phyloP scores from a whole-genome alignment of 768 basidiomycete genomes.

The Lactifluus hygrophoroides region DNA sequence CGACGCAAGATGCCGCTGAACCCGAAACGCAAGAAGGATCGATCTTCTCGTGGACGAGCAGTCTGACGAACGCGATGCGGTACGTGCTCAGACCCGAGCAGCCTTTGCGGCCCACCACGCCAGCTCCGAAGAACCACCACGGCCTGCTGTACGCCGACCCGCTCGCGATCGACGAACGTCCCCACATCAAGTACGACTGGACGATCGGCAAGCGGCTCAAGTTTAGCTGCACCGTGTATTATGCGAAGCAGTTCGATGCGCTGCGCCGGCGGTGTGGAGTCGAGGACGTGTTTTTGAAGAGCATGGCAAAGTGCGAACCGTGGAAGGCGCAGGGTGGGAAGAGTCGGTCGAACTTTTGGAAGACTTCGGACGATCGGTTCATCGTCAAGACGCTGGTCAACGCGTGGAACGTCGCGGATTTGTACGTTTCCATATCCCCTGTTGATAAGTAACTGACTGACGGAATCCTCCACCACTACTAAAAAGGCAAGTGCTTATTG shows the following conservation, averaged over 20 bases:
- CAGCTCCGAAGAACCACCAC: slow-evolving; percentile 38
- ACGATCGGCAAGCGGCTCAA: slow-evolving; percentile 64
- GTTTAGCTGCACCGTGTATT: slow-evolving; percentile 77
- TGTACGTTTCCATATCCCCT: slow-evolving; percentile 40
- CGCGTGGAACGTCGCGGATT: slow-evolving; percentile 80
- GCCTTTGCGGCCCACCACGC: slow-evolving; percentile 25
- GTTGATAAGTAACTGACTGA: no score
- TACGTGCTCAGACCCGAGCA: slow-evolving; percentile 40
- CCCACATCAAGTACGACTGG: slow-evolving; percentile 81
- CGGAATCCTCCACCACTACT: no score
- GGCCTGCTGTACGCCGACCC: slow-evolving; percentile 36
- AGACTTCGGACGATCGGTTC: slow-evolving; percentile 66
- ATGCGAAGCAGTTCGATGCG: slow-evolving; percentile 70
- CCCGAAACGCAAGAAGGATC: neutral
- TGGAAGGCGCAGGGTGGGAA: slow-evolving; percentile 79
- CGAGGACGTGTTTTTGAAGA: slow-evolving; percentile 48
- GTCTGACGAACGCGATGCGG: slow-evolving; percentile 51
- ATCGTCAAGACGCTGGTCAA: slow-evolving; percentile 82
- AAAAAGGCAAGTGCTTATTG: slow-evolving; percentile 64
- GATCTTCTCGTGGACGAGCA: slow-evolving; percentile 42
- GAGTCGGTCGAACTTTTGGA: slow-evolving; percentile 76
- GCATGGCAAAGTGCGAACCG: slow-evolving; percentile 47
- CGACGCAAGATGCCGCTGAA: slow-evolving; percentile 6
- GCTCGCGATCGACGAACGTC: slow-evolving; percentile 51
- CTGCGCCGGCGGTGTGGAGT: slow-evolving; percentile 60